Base-by-base conservation (phyloP, 1,139 yeast genomes). In the Yamadazyma conglobata region DNA sequence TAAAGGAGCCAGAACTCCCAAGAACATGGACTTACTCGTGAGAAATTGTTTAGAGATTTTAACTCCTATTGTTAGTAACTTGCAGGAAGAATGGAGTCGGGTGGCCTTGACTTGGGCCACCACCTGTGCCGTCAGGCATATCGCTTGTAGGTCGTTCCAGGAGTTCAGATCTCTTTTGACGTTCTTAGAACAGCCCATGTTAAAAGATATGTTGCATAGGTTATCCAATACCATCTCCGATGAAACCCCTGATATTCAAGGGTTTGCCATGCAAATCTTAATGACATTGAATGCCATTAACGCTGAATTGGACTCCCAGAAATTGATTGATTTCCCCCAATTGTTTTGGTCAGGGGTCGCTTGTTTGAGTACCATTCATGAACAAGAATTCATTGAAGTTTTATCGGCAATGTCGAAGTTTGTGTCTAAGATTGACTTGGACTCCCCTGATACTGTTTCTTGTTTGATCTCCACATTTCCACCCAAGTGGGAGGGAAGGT, bases 331-430 rank as follows among this genome's bases (percentile, higher is more conserved):
- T 42, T 87, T 82, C 53, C 98, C 98, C 0, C 97, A 89, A 52
- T 60, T 91, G 23, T 93, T 91, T 52, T 93, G 99, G 99, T 84
- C 91, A 1, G 78, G 93, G 19, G 94, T 89, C 17, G 98, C 98
- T 1, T 84, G 96, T 47, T 62, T 91, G 43, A 81, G 83, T 34
- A 87, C 96, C 0, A 73, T 88, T 21, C 95, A 88, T 47, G 98
- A 93, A 54, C 89, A 83, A 46, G 98, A 93, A 50, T 93, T 84
- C 49, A 77, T 87, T 32, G 98, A 91, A 50, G 85, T 84, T 0
- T 61, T 91, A 24, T 82, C 93, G 0, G 79, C 93, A 3, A 61
- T 91, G 50, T 77, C 88, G 21, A 87, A 85, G 46, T 82, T 89
- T 49, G 74, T 91, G 15, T 79, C 89, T 9, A 89, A 89, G 52